phyloP scores from a whole-genome alignment of 192 early-diverging fungal genomes.

The Backusella tarrabulga region DNA sequence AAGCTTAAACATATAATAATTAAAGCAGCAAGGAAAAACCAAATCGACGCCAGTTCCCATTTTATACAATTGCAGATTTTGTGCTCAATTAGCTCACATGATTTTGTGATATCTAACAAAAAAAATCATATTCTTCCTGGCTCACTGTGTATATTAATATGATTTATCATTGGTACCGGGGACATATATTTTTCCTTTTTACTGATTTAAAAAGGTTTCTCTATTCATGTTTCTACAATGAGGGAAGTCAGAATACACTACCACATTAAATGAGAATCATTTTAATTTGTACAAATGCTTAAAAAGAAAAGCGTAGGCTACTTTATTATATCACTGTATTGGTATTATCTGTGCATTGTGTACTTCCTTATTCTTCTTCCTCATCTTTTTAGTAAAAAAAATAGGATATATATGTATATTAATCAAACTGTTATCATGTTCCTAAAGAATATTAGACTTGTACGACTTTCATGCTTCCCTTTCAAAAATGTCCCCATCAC shows the following conservation, averaged over 20 bases:
- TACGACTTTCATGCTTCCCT: neutral
- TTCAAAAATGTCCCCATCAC: neutral
- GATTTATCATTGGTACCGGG: neutral
- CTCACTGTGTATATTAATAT: neutral
- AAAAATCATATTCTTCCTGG: neutral
- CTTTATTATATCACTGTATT: neutral
- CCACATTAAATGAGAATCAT: neutral
- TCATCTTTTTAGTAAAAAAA: neutral
- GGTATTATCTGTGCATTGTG: neutral
- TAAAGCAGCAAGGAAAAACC: neutral
- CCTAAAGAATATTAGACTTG: neutral
- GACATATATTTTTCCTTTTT: neutral
- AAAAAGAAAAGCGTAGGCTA: neutral
- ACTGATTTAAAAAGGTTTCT: neutral
- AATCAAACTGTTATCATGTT: neutral
- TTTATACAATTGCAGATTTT: neutral
- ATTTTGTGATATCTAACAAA: neutral
- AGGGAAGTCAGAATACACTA: neutral
- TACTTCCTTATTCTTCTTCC: neutral
- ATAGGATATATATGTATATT: neutral
- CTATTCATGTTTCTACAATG: neutral
- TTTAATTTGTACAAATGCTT: neutral
- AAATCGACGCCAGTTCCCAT: neutral
- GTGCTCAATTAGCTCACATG: slow-evolving; percentile 3
- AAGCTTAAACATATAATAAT: too few species aligned